Base-by-base conservation (phyloP, 1,139 yeast species). In the Yamadazyma aaseri region DNA sequence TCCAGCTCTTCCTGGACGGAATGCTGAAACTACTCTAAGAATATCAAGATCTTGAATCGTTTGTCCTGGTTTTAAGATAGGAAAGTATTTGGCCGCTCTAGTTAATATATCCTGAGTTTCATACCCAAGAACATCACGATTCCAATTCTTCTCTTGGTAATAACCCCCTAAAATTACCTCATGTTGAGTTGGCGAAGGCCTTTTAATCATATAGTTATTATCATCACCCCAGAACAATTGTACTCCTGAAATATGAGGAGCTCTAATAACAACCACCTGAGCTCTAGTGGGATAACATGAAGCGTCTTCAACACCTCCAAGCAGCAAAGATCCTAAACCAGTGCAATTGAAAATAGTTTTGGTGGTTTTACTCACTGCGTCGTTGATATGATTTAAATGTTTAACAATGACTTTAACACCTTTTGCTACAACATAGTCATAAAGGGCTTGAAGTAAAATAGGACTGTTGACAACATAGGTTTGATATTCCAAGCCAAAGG, bases 111-210 rank as follows among this genome's bases (percentile, higher is more conserved):
- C 80, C 17, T 66, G 66, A 2, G 82, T 73, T 50, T 81, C 79
- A 17, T 57, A 56, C 17, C 60, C 65, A 46, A 65, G 73, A 1
- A 83, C 73, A 39, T 75, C 79, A 11, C 71, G 74, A 18, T 74
- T 66, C 76, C 79, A 75, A 46, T 75, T 72, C 38, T 65, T 70
- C 40, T 65, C 65, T 47, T 81, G 86, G 44, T 76, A 56, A 47
- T 66, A 82, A 0, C 90, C 89, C 25, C 92, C 90, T 18, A 81
- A 64, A 23, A 83, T 68, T 27, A 81, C 67, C 43, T 79, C 79
- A 44, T 77, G 80, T 9, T 38, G 26, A 14, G 36, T 29, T n/a
- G n/a, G n/a, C n/a, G 28, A 20, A 2, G 42, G 44, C 15, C 42
- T 29, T 22, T 35, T 38, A 16, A 35, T 30, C 28, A 24, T 24